Evolutionary conservation across 371 early-diverging fungal genomes (phyloP), one percentile per base, ranked within the genome.

Genomic region (Apophysomyces ossiformis): DNA sequence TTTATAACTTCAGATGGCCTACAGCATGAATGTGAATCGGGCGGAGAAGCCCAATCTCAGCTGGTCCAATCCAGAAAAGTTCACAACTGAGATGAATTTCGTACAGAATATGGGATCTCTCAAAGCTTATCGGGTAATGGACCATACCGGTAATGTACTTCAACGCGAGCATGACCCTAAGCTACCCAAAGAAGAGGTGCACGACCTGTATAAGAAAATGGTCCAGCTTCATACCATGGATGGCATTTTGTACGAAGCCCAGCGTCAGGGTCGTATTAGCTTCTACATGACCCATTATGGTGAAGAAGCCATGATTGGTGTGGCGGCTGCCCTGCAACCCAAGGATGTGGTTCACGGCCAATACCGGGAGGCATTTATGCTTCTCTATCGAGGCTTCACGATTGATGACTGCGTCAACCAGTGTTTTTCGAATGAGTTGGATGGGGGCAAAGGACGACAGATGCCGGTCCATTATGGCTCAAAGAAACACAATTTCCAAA

Each of bases 211-310:
- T 86, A 84, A 90, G 74, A 86, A 90, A 70, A 98, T 98, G 96
- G 62, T 96, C 37, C 87, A 89, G 0, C 81, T 97, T 58, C 94
- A 95, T 70, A 84, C 88, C 36, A 94, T 97, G 93, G 99, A 98
- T 75, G 72, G 91, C 69, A 90, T 98, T 64, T 73, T 98, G 72
- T 98, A 97, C 75, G 97, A 98, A 68, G 96, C 97, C n/a, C 99
- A 99, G 77, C 87, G 98, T 8, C 99, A 99, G 76, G 99, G 99
- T 9, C 92, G 98, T 60, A 96, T 99, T 61, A 93, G 94, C 63
- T 98, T 99, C 67, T 99, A 99, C 82, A 97, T 98, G 98, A 99
- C 99, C 39, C 92, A 88, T 74, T 96, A 94, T 81, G 99, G 99
- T 56, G 99, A 99, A 83, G 99, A 98, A 78, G 98, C 96, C 16